Conservation (phyloP, 202 grass and related monocot species). For the Carex arenaria region DNA sequence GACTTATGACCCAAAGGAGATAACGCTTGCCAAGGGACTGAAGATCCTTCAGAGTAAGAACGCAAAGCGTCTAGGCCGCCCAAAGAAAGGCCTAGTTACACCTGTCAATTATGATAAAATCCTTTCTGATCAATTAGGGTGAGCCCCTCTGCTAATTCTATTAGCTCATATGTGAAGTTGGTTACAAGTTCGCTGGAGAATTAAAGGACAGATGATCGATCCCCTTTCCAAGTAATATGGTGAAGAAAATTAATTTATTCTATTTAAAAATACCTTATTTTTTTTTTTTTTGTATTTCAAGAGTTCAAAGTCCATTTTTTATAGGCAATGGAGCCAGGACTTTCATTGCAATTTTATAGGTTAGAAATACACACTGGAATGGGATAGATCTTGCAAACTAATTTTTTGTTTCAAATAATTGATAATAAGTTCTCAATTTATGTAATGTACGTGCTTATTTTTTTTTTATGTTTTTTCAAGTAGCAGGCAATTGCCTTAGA, state of each 20-base stretch:
- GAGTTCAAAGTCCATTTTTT: background rate
- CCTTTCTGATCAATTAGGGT: constrained; percentile 31
- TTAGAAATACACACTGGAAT: background rate
- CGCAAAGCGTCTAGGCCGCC: constrained; percentile 64
- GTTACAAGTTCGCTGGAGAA: background rate
- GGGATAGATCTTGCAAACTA: background rate
- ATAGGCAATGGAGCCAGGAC: background rate
- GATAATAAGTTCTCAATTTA: constrained; percentile 5
- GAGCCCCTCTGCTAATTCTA: constrained; percentile 24
- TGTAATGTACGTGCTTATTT: background rate
- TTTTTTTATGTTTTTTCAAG: background rate
- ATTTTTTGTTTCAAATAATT: background rate
- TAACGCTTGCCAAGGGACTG: constrained; percentile 54
- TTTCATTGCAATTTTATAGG: background rate
- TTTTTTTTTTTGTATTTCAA: background rate
- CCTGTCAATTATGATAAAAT: background rate
- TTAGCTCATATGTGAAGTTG: constrained; percentile 5
- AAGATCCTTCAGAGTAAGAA: constrained; percentile 68
- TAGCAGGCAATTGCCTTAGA: background rate
- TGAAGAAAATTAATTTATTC: background rate
- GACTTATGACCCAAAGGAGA: constrained; percentile 43
- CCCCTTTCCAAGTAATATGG: background rate
- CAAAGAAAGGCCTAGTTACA: constrained; percentile 11
- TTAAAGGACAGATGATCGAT: background rate
- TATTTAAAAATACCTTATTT: background rate